These are phyloP conservation scores for Larix sibirica DNA, from an alignment of 83 land plant genomes.

Conservation along the genomic window DNA sequence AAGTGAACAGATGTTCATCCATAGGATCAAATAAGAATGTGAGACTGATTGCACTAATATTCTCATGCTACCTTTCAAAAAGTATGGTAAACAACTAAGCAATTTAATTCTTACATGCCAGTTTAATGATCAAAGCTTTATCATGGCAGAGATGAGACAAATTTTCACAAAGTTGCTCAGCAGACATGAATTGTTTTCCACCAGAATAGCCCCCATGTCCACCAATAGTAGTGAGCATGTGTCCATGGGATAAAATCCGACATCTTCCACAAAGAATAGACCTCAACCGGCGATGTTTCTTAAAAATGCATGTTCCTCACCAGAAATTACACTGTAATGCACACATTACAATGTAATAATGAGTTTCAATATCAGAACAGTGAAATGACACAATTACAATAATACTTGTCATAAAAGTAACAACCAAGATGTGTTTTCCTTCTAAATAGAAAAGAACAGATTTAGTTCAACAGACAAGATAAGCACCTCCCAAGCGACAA, in stretches of 20 bases:
- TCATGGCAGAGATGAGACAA: constrained; percentile 74
- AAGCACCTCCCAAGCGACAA: neutral
- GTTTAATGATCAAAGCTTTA: constrained; percentile 86
- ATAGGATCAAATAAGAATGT: neutral
- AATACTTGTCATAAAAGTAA: too few species aligned
- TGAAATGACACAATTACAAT: too few species aligned
- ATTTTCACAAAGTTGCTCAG: constrained; percentile 83
- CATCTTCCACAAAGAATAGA: constrained; percentile 93
- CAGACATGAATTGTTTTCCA: constrained; percentile 85
- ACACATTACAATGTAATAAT: too few species aligned
- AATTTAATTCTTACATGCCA: constrained; percentile 40
- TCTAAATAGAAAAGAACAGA: too few species aligned
- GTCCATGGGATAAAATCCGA: constrained; percentile 81
- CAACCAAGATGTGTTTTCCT: too few species aligned
- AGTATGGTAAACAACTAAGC: neutral
- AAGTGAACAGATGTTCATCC: too few species aligned
- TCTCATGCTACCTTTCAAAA: neutral
- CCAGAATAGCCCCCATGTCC: constrained; percentile 92
- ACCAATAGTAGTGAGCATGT: constrained; percentile 95
- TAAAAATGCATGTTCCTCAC: constrained; percentile 1
- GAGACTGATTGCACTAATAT: neutral
- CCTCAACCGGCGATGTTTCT: constrained; percentile 86
- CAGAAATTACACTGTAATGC: too few species aligned
- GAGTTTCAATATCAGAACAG: too few species aligned
- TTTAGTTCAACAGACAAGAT: neutral